phyloP scores from a whole-genome alignment of 352 stramenopile genomes.

The Elongisporangium undulatum region DNA sequence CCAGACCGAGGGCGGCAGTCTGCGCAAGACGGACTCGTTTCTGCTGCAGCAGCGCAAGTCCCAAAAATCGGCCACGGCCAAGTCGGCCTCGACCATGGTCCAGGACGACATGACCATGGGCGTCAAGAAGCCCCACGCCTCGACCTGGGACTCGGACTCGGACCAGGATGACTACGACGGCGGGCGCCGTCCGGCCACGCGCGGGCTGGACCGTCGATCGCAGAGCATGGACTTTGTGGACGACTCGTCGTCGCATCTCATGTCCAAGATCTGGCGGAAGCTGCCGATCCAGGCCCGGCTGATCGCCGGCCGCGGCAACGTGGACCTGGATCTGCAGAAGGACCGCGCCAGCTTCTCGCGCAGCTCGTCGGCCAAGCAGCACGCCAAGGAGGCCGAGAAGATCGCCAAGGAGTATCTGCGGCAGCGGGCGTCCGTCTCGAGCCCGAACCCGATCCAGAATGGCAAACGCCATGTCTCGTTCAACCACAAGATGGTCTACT shows the following conservation, averaged over 20 bases:
- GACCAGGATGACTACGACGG: constrained; percentile 65
- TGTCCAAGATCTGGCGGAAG: constrained; percentile 80
- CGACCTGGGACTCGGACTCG: constrained; percentile 65
- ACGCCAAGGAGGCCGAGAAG: constrained; percentile 29
- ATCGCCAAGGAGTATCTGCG: constrained; percentile 16
- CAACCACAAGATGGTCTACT: constrained; percentile 12
- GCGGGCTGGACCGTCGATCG: constrained; percentile 52
- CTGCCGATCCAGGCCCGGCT: constrained; percentile 68
- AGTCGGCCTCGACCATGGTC: constrained; percentile 21
- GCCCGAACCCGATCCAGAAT: constrained; percentile 16
- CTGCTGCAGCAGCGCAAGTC: constrained; percentile 26
- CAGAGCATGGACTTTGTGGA: constrained; percentile 82
- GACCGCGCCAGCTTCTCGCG: constrained; percentile 56
- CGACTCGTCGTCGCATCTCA: constrained; percentile 62
- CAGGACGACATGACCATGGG: constrained; percentile 46
- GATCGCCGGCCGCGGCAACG: constrained; percentile 37
- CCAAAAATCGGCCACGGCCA: constrained; percentile 8
- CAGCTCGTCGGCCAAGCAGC: constrained; percentile 46
- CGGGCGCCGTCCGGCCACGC: constrained; percentile 37
- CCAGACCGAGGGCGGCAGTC: background rate
- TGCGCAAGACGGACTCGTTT: constrained; percentile 15
- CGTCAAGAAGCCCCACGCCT: constrained; percentile 38
- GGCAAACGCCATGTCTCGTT: constrained; percentile 22
- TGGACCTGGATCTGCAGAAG: constrained; percentile 59
- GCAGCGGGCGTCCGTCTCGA: constrained; percentile 8